Evolutionary conservation across 1,284 basidiomycete genomes (phyloP), one percentile per base, ranked within the genome.

Genomic region (Agroathelia rolfsii): DNA sequence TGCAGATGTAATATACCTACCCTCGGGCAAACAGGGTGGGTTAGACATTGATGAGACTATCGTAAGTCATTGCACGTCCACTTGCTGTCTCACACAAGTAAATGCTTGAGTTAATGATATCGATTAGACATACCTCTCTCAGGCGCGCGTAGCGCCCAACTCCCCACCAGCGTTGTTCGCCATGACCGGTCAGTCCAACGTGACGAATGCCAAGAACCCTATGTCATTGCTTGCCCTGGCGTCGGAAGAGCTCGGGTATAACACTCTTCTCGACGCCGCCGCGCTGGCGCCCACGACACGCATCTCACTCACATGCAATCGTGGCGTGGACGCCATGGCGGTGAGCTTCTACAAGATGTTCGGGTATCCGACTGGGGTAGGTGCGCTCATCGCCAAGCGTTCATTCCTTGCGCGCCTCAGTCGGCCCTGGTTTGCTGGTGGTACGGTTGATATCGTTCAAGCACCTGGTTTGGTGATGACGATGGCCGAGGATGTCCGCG

Each of bases 321-420:
- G 62, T 15, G 69, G 74, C 5, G 76, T 83, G 9, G 83, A 87
- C 52, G 84, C 83, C 3, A 76, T 89, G 68, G 82, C 76, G 0
- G 52, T 88, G 34, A 84, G 79, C 24, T 85, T 88, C 46, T 90
- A 90, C 62, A 90, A 90, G 46, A 86, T 88, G 76, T 85, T 87
- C 40, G 85, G 85, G 18, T 88, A 76, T 45, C 86, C 86, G 6
- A 90, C 86, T 0, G 86, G 85, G 2, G 71, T 89, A 26, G 85
- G 86, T 19, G 82, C 82, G 12, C 62, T 90, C 2, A 55, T 90
- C 12, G 75, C 81, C 26, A 82, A 77, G 51, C 74, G 77, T 44
- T 63, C 66, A 4, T 80, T 84, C 46, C 54, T 84, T 28, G 52
- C 52, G 3, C 58, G 59, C 31, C 61, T 86, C 29, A 59, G 69